These are phyloP conservation scores for Leucosporidium scottii DNA, from an alignment of 768 basidiomycete species.

Conservation along the genomic window DNA sequence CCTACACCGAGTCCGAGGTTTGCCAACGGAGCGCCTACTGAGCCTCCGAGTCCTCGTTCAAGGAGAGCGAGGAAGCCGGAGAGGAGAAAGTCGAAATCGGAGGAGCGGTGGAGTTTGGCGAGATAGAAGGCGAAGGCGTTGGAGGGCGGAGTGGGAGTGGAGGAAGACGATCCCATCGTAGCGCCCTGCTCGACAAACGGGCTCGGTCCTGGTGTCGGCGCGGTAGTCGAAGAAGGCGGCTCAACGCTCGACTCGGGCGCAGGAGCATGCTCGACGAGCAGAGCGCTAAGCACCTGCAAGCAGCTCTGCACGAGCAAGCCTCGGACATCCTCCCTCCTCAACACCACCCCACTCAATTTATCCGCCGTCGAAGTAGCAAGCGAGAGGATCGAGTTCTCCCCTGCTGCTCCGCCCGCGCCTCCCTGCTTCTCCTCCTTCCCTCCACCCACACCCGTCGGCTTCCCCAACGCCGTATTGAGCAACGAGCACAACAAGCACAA, in stretches of 20 bases:
- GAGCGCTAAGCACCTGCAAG: slow-evolving; percentile 66
- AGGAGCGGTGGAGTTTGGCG: slow-evolving; percentile 84
- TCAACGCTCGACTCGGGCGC: slow-evolving; percentile 37
- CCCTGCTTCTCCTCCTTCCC: too few species aligned
- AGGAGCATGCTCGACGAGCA: slow-evolving; percentile 72
- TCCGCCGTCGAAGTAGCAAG: slow-evolving; percentile 41
- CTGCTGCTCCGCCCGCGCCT: too few species aligned
- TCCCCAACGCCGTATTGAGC: slow-evolving; percentile 65
- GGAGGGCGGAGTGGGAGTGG: slow-evolving; percentile 36
- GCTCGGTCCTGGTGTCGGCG: slow-evolving; percentile 45
- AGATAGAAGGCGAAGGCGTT: slow-evolving; percentile 91
- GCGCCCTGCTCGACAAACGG: slow-evolving; percentile 41
- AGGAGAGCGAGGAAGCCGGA: slow-evolving; percentile 53
- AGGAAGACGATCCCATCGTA: not conserved
- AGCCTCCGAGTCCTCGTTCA: not conserved
- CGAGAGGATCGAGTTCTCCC: too few species aligned
- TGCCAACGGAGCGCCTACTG: slow-evolving; percentile 2
- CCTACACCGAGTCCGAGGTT: not conserved
- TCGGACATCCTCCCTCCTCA: slow-evolving; percentile 50
- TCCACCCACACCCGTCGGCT: slow-evolving; percentile 48
- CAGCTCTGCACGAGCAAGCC: slow-evolving; percentile 64
- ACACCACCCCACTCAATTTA: slow-evolving; percentile 42
- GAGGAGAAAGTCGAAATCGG: slow-evolving; percentile 79
- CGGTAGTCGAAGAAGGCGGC: slow-evolving; percentile 19
- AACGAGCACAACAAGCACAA: slow-evolving; percentile 87